Conservation (phyloP, 75 land plant species). For the Pinus taeda region DNA sequence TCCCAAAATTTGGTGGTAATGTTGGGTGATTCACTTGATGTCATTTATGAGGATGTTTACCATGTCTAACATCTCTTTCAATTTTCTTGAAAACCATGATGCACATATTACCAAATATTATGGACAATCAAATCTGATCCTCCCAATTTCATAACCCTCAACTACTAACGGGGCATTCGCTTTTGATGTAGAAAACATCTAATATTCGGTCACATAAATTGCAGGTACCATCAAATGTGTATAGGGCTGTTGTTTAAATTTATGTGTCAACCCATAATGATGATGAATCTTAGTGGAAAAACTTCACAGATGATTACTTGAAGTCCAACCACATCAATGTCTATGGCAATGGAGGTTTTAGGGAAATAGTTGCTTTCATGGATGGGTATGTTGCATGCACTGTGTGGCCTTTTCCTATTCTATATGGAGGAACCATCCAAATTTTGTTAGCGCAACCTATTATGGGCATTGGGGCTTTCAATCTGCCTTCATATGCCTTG, state of each 20-base stretch:
- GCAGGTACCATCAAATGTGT: too few relatives aligned
- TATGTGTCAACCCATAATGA: too few relatives aligned
- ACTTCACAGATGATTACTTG: conserved; percentile 71
- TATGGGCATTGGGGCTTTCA: conserved; percentile 78
- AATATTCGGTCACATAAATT: conserved; percentile 34
- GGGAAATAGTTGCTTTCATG: conserved; percentile 71
- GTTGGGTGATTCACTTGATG: conserved; percentile 83
- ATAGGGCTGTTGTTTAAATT: too few relatives aligned
- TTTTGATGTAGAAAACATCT: conserved; percentile 47
- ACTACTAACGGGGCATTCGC: conserved; percentile 77
- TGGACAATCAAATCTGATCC: conserved; percentile 10
- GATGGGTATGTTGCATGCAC: conserved; percentile 74
- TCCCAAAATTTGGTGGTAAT: conserved; percentile 53
- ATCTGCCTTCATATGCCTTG: conserved; percentile 72
- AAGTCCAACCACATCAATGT: conserved; percentile 67
- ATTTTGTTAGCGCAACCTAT: conserved; percentile 85
- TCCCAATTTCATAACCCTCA: conserved; percentile 63
- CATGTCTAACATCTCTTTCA: conserved; percentile 62
- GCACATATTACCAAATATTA: background rate
- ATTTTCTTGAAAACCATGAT: conserved; percentile 42
- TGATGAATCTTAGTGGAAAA: conserved; percentile 92
- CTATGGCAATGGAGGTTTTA: conserved; percentile 88
- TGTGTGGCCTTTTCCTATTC: conserved; percentile 86
- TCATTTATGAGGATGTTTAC: too few relatives aligned
- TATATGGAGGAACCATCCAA: conserved; percentile 81